Evolutionary conservation across 306 rosid species (phyloP), one percentile per base, ranked within the genome.

Genomic region (Vigna trinervia): DNA sequence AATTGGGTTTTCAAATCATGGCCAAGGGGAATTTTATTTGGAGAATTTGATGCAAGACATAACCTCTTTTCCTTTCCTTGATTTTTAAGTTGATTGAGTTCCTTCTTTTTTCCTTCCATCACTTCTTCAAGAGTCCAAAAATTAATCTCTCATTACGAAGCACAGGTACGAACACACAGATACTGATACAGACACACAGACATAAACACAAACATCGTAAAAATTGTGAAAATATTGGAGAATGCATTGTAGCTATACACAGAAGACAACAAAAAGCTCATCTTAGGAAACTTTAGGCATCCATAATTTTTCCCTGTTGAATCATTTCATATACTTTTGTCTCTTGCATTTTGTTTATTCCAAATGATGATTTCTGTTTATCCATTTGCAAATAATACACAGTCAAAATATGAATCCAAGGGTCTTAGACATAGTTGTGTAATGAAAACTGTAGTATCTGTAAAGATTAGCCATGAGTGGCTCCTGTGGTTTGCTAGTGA

Each of bases 41-140:
- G 97, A 89, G 78, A 89, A 89, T 77, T 79, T 89, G 74, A 89
- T 92, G 92, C 94, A 86, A 69, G 93, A 92, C 70, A 80, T 86
- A 47, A 84, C 94, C 87, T 84, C 90, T 83, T 87, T 87, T 14
- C 90, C 92, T 57, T 85, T 82, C 79, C 89, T 85, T 80, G 91
- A 89, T 78, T 87, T 87, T 73, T 84, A 87, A 80, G 80, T 53
- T 82, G 50, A 82, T 81, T 80, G 45, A 77, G 11, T 43, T 26
- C 28, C 28, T 26, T 26, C 28, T 26, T 26, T 0, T 26, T 26
- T 26, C 46, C 1, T 8, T 41, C 46, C 10, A 41, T 41, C 46
- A 2, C 12, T 41, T 19, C 5, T 5, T 36, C 2, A 48, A 53
- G 12, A 54, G 6, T 9, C 8, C 19, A 2, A 20, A 1, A 20